Percentiles rank a stretch among this genome's conserved stretches.
phyloP scores from a whole-genome alignment of 2,329 filamentous ascomycete species.

The Arachnopeziza araneosa region DNA sequence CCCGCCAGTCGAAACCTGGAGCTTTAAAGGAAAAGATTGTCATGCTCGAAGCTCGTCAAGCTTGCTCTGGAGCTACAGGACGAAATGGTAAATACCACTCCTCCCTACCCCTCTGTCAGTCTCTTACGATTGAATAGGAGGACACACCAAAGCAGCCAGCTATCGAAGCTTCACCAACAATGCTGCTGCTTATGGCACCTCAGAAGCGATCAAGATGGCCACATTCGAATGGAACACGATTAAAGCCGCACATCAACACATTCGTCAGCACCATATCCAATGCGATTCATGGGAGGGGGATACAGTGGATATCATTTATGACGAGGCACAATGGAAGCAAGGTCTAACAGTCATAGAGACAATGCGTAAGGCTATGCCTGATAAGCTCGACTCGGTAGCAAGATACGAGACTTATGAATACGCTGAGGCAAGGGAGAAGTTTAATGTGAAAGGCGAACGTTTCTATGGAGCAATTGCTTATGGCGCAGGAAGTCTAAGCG shows the following conservation, averaged over 20 bases:
- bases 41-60: constrained; percentile 8
- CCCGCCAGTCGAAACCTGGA: neutral
- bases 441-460: constrained; percentile 30
- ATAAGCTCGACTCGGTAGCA: neutral
- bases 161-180: constrained; percentile 33
- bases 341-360: constrained; percentile 31
- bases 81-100: constrained; percentile 18
- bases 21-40: neutral
- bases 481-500: constrained; percentile 37
- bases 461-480: constrained; percentile 21
- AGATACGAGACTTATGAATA: constrained; percentile 9
- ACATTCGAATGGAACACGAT: constrained; percentile 30
- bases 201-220: constrained; percentile 34
- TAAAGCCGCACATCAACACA: neutral
- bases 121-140: constrained; percentile 27
- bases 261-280: constrained; percentile 4
- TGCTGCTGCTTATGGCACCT: constrained; percentile 30
- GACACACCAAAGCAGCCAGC: constrained; percentile 37
- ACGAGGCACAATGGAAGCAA: constrained; percentile 23
- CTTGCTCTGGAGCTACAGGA: constrained; percentile 31
- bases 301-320: constrained; percentile 34
- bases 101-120: neutral
- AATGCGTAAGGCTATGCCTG: constrained; percentile 38
- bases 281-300: constrained; percentile 17
- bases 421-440: constrained; percentile 37